Conservation (phyloP, 192 early-diverging fungal genomes). For the Phycomyces nitens region DNA sequence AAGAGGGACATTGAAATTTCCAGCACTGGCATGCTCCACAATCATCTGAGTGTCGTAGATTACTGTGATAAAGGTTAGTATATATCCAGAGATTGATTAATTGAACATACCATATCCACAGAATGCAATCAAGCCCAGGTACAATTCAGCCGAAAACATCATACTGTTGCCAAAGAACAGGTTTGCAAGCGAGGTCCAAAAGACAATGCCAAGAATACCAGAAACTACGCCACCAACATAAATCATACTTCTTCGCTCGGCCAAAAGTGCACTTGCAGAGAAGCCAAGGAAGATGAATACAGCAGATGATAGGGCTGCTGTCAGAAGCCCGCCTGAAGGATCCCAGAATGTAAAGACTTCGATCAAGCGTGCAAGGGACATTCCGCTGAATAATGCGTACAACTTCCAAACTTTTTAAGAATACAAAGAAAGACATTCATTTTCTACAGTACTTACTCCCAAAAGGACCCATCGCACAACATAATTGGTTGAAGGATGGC, state of each 20-base stretch:
- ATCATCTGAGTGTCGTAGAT: constrained; percentile 59
- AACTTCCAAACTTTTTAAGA: background rate
- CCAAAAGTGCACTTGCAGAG: constrained; percentile 38
- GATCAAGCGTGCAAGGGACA: constrained; percentile 12
- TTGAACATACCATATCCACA: constrained; percentile 27
- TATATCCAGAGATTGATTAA: background rate
- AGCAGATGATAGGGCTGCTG: constrained; percentile 39
- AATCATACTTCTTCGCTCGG: constrained; percentile 27
- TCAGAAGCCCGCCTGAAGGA: constrained; percentile 17
- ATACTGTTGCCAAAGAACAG: constrained; percentile 30
- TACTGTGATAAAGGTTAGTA: constrained; percentile 21
- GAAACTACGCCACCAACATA: constrained; percentile 36
- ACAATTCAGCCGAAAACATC: constrained; percentile 46
- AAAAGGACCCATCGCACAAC: constrained; percentile 10
- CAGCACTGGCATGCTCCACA: constrained; percentile 40
- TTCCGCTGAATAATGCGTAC: constrained; percentile 24
- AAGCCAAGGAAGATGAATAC: constrained; percentile 48
- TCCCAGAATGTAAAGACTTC: constrained; percentile 14
- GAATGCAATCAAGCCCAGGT: constrained; percentile 49
- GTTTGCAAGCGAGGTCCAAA: constrained; percentile 39
- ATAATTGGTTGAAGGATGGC: constrained; percentile 1
- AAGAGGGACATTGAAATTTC: constrained; percentile 29
- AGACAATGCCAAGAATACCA: constrained; percentile 31
- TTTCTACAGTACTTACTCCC: background rate
- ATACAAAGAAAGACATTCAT: background rate